Percentiles rank a stretch among this genome's conserved stretches.
phyloP scores from a whole-genome alignment of 2,329 filamentous ascomycete genomes.

The Exophiala calicioides region DNA sequence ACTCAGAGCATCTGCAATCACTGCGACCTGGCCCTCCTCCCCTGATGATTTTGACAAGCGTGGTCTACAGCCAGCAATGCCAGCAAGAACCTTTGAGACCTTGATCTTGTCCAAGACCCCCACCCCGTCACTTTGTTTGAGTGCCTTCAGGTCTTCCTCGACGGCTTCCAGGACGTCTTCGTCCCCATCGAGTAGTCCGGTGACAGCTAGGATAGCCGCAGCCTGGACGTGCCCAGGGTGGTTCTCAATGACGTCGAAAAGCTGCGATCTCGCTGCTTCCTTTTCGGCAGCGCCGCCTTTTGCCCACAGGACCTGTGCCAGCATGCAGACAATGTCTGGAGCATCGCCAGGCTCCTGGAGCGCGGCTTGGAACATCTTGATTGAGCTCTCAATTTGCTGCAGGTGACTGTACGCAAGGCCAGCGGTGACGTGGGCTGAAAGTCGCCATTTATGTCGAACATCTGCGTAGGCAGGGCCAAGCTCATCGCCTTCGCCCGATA shows the following conservation, averaged over 20 bases:
- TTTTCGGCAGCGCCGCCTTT: conserved; percentile 74
- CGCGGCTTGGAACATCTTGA: conserved; percentile 77
- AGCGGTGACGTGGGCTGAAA: conserved; percentile 83
- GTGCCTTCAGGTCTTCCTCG: conserved; percentile 69
- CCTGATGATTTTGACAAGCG: conserved; percentile 39
- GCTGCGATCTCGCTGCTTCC: conserved; percentile 71
- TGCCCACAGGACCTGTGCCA: conserved; percentile 92
- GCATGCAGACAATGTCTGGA: conserved; percentile 80
- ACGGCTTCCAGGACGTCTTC: conserved; percentile 78
- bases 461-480: conserved; percentile 64
- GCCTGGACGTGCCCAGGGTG: conserved; percentile 75
- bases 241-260: conserved; percentile 77
- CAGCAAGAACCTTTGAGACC: conserved; percentile 74
- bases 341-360: conserved; percentile 69
- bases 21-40: conserved; percentile 50
- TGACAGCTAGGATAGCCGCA: conserved; percentile 77
- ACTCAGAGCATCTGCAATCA: conserved; percentile 65
- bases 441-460: conserved; percentile 67
- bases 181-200: conserved; percentile 79
- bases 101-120: conserved; percentile 64
- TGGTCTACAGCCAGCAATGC: conserved; percentile 64
- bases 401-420: conserved; percentile 79
- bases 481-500: conserved; percentile 69
- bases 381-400: conserved; percentile 65
- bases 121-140: conserved; percentile 69